These are phyloP conservation scores for Helotiales sp. DNA, from an alignment of 2,329 filamentous ascomycete species.

Conservation along the genomic window DNA sequence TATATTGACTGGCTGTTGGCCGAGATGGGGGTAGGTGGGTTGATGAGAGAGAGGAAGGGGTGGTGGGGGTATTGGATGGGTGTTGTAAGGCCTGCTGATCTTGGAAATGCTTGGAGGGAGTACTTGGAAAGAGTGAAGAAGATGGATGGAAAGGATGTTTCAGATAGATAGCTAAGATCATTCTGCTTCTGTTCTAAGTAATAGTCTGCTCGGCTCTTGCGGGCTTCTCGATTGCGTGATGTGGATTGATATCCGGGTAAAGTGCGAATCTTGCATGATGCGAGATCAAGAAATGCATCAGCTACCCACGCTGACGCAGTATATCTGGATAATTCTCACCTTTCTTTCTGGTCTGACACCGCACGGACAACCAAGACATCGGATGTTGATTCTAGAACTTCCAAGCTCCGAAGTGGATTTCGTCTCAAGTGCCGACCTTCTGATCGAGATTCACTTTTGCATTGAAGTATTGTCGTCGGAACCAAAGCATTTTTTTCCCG, in stretches of 20 bases:
- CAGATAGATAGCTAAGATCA: not conserved
- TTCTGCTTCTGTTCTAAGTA: not conserved
- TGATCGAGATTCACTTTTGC: no score
- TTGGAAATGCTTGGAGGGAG: not conserved
- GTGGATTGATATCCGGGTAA: no score
- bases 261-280: not conserved
- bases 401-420: no score
- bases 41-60: not conserved
- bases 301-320: not conserved
- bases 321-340: no score
- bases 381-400: no score
- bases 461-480: no score
- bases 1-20: slow-evolving; percentile 32
- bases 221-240: no score
- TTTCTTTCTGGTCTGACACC: no score
- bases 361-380: no score
- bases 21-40: slow-evolving; percentile 12
- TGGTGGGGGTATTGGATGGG: not conserved
- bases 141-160: not conserved
- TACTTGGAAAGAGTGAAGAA: not conserved
- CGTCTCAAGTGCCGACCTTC: no score
- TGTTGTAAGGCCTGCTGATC: not conserved
- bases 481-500: no score
- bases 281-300: not conserved
- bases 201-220: no score